Percentiles rank a stretch among this genome's conserved stretches.
Evolutionary conservation across 768 basidiomycete genomes (phyloP).

Genomic region (Neoboletus subvelutipes): DNA sequence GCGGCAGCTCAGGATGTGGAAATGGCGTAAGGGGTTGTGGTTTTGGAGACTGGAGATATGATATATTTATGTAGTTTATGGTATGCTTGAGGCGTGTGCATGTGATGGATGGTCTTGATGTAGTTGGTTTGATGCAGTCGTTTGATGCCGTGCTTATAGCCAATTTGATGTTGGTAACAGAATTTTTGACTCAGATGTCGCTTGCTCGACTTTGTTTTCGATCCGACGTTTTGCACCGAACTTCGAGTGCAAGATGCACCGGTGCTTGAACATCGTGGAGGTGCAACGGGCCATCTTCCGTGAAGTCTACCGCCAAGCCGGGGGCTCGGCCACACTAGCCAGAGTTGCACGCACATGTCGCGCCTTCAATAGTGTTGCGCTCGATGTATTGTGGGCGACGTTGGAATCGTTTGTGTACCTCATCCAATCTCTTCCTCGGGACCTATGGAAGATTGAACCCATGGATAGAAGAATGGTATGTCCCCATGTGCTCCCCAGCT

Average conservation of each 20-base stretch:
- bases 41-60: neutral
- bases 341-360: slow-evolving; percentile 28
- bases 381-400: slow-evolving; percentile 26
- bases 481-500: neutral
- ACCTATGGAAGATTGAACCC: slow-evolving; percentile 25
- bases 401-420: slow-evolving; percentile 24
- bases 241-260: slow-evolving; percentile 16
- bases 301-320: slow-evolving; percentile 5
- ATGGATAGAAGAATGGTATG: slow-evolving; percentile 12
- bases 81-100: neutral
- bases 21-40: slow-evolving; percentile 40
- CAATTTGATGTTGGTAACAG: neutral
- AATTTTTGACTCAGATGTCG: neutral
- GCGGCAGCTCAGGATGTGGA: slow-evolving; percentile 47
- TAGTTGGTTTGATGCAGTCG: neutral
- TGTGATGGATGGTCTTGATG: neutral
- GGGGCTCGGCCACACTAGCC: slow-evolving; percentile 14
- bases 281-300: slow-evolving; percentile 27
- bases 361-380: slow-evolving; percentile 21
- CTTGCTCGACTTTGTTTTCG: neutral
- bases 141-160: neutral
- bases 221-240: neutral
- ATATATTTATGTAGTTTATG: slow-evolving; percentile 23
- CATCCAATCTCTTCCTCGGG: slow-evolving; percentile 27
- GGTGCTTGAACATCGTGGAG: slow-evolving; percentile 27